A percentile compares a stretch with the other conserved stretches of the same genome.
Evolutionary conservation across 2,329 filamentous ascomycete genomes (phyloP).

Genomic region (Gremmenia infestans): DNA sequence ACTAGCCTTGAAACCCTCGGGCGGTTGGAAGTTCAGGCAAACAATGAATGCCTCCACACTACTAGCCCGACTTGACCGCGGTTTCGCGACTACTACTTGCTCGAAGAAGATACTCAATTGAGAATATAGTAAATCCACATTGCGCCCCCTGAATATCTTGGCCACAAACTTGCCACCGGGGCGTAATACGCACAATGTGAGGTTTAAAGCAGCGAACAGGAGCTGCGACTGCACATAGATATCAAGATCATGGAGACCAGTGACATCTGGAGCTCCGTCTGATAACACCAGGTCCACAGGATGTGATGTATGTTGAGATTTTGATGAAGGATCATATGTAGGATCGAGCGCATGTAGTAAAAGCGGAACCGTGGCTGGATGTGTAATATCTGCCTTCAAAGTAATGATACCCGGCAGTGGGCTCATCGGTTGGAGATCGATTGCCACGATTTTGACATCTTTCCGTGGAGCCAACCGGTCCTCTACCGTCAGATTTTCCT

Average conservation of each 20-base stretch:
- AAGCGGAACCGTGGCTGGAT: conserved; percentile 88
- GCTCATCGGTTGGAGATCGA: conserved; percentile 94
- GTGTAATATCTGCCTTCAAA: conserved; percentile 92
- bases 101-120: conserved; percentile 91
- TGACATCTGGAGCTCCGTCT: conserved; percentile 94
- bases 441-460: conserved; percentile 89
- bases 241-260: conserved; percentile 92
- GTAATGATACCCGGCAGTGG: conserved; percentile 89
- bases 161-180: conserved; percentile 95
- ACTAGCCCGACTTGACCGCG: conserved; percentile 88
- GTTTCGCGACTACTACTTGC: conserved; percentile 85
- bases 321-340: conserved; percentile 49
- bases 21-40: conserved; percentile 82
- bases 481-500: conserved; percentile 27
- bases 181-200: conserved; percentile 86
- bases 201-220: conserved; percentile 87
- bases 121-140: conserved; percentile 92
- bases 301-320: conserved; percentile 54
- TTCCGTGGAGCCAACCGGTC: conserved; percentile 43
- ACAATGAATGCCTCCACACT: conserved; percentile 97
- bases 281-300: conserved; percentile 92
- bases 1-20: conserved; percentile 68
- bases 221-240: conserved; percentile 97
- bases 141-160: conserved; percentile 92
- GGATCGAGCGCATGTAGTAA: conserved; percentile 81